Conservation (phyloP, 805 yeast species). For the Hanseniaspora guilliermondii region DNA sequence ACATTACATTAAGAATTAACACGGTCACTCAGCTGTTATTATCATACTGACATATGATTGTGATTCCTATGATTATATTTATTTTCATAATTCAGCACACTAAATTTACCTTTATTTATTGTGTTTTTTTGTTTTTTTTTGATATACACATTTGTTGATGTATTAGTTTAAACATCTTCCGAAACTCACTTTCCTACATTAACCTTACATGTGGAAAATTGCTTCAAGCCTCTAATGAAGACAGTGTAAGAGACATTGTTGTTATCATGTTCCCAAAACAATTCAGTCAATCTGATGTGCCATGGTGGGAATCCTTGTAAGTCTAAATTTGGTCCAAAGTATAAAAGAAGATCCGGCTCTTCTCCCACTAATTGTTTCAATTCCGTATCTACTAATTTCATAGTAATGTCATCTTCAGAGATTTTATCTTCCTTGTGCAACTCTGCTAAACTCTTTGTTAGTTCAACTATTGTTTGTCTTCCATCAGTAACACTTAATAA, state of each 20-base stretch:
- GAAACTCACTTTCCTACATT: slow-evolving; percentile 62
- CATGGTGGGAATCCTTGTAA: slow-evolving; percentile 96
- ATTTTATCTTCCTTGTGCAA: slow-evolving; percentile 52
- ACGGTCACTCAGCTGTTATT: neutral
- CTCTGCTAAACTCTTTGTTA: slow-evolving; percentile 76
- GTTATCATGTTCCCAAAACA: slow-evolving; percentile 84
- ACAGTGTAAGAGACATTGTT: slow-evolving; percentile 69
- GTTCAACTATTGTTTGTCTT: slow-evolving; percentile 74
- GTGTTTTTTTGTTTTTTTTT: too few species aligned
- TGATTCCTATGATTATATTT: too few species aligned
- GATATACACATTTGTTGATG: too few species aligned
- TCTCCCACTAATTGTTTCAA: slow-evolving; percentile 62
- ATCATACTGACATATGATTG: too few species aligned
- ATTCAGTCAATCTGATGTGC: slow-evolving; percentile 84
- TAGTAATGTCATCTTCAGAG: slow-evolving; percentile 52
- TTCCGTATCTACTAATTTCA: slow-evolving; percentile 64
- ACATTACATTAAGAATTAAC: too few species aligned
- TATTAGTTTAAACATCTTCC: too few species aligned
- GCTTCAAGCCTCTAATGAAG: slow-evolving; percentile 63
- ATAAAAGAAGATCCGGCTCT: slow-evolving; percentile 83
- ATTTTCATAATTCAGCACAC: too few species aligned
- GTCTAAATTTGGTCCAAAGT: slow-evolving; percentile 78
- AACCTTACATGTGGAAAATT: slow-evolving; percentile 67
- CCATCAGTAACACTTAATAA: slow-evolving; percentile 73
- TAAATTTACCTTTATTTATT: too few species aligned